These are phyloP conservation scores for Keqinozyma sinolaborantium DNA, from an alignment of 1,139 yeast genomes.

Conservation along the genomic window DNA sequence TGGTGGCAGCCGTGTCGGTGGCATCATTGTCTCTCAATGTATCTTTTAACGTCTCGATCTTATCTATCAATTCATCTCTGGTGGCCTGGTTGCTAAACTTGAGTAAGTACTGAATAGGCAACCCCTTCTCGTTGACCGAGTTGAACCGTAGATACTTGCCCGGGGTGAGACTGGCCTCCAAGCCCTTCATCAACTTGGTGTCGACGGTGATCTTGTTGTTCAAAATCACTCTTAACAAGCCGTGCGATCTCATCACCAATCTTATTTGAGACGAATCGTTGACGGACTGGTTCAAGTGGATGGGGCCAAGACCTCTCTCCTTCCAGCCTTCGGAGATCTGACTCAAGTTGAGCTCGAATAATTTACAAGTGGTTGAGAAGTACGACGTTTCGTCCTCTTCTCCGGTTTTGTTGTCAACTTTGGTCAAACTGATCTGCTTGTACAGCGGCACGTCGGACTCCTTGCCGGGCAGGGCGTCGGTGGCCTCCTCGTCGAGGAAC, in stretches of 20 bases:
- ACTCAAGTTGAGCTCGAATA: slow-evolving; percentile 70
- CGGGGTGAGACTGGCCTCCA: slow-evolving; percentile 75
- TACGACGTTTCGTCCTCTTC: slow-evolving; percentile 81
- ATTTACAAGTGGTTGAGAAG: slow-evolving; percentile 70
- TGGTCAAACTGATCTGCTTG: slow-evolving; percentile 48
- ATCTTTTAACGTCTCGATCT: slow-evolving; percentile 39
- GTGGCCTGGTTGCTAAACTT: slow-evolving; percentile 64
- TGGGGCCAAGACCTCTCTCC: slow-evolving; percentile 87
- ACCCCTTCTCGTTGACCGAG: slow-evolving; percentile 44
- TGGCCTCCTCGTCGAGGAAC: slow-evolving; percentile 41
- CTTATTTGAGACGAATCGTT: slow-evolving; percentile 37
- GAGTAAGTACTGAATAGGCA: slow-evolving; percentile 80
- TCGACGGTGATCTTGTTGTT: slow-evolving; percentile 62
- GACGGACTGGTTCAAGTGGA: slow-evolving; percentile 69
- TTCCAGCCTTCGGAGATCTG: slow-evolving; percentile 82
- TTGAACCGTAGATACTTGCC: slow-evolving; percentile 80
- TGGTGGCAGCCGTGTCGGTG: too few relatives aligned
- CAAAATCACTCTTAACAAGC: slow-evolving; percentile 76
- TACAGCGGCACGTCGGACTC: slow-evolving; percentile 20
- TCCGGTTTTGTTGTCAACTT: slow-evolving; percentile 68
- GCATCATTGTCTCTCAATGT: slow-evolving; percentile 4
- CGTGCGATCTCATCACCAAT: slow-evolving; percentile 88
- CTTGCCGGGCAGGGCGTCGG: slow-evolving; percentile 18
- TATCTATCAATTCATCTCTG: slow-evolving; percentile 55
- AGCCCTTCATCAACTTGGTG: slow-evolving; percentile 68